These are phyloP conservation scores for Rubia peregrina DNA, from an alignment of 305 asterid species.

Conservation along the genomic window DNA sequence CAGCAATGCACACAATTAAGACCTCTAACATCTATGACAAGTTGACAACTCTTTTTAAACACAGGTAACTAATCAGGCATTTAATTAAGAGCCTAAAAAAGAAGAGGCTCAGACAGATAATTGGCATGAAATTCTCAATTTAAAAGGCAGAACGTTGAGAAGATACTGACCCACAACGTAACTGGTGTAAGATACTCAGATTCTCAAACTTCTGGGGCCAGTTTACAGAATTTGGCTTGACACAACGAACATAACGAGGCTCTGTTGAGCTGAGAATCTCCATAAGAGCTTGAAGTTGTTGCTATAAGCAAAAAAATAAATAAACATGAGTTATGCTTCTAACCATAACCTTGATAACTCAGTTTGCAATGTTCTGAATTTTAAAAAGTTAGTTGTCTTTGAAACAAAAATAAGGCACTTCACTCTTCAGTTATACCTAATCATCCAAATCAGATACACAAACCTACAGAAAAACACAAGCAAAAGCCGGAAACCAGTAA, in stretches of 20 bases:
- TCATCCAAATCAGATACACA: not conserved
- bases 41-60: constrained; percentile 6
- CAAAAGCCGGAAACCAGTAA: not conserved
- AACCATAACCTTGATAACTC: not conserved
- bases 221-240: constrained; percentile 93
- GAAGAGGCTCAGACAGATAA: not conserved
- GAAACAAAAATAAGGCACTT: no score
- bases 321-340: not conserved
- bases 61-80: not conserved
- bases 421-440: no score
- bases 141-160: constrained; percentile 14
- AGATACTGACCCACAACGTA: constrained; percentile 95
- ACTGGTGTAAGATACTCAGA: constrained; percentile 86
- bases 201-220: constrained; percentile 83
- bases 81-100: constrained; percentile 6
- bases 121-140: not conserved
- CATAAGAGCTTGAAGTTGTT: constrained; percentile 99
- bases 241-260: constrained; percentile 95
- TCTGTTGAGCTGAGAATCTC: constrained; percentile 96
- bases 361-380: constrained; percentile 8
- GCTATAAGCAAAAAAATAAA: constrained; percentile 52
- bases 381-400: no score
- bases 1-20: constrained; percentile 13
- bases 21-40: not conserved
- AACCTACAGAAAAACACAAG: not conserved